phyloP scores from a whole-genome alignment of 1,284 basidiomycete genomes.

The Ceratorhiza oryzae-sativae region DNA sequence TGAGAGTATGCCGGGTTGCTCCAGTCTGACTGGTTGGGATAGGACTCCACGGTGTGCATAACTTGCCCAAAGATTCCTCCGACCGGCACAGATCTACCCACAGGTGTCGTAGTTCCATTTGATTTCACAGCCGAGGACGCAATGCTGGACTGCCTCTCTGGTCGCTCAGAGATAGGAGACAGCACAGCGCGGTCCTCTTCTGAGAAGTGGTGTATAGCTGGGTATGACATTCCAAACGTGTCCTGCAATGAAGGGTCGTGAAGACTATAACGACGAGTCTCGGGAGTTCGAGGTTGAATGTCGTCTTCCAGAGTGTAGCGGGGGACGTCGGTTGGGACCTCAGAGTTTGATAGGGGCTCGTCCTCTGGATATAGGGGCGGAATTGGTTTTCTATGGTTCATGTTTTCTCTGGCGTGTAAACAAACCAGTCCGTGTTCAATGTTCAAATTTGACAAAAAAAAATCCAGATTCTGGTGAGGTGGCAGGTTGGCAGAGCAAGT shows the following conservation, averaged over 20 bases:
- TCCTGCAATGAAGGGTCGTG: constrained; percentile 17
- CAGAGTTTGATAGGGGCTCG: constrained; percentile 30
- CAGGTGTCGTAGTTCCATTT: neutral
- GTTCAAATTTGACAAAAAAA: neutral
- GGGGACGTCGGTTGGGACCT: neutral
- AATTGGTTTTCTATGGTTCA: constrained; percentile 32
- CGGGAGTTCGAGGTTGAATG: neutral
- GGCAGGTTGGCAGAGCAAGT: neutral
- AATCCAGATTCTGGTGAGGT: neutral
- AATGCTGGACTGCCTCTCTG: constrained; percentile 36
- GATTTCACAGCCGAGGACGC: constrained; percentile 27
- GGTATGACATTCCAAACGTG: constrained; percentile 7
- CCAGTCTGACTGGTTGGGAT: constrained; percentile 29
- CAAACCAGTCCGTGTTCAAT: neutral
- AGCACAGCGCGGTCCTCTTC: constrained; percentile 38
- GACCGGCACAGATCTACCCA: constrained; percentile 7
- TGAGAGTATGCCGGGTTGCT: constrained; percentile 46
- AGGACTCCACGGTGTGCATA: constrained; percentile 31
- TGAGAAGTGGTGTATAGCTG: constrained; percentile 26
- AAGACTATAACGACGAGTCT: constrained; percentile 23
- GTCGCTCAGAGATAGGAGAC: constrained; percentile 37
- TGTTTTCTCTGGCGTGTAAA: constrained; percentile 20
- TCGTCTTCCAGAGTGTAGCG: constrained; percentile 28
- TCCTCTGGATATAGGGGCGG: constrained; percentile 35
- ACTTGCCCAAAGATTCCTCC: constrained; percentile 21